Base-by-base conservation (phyloP, 345 rosid genomes). In the Arabidopsis arenosa region DNA sequence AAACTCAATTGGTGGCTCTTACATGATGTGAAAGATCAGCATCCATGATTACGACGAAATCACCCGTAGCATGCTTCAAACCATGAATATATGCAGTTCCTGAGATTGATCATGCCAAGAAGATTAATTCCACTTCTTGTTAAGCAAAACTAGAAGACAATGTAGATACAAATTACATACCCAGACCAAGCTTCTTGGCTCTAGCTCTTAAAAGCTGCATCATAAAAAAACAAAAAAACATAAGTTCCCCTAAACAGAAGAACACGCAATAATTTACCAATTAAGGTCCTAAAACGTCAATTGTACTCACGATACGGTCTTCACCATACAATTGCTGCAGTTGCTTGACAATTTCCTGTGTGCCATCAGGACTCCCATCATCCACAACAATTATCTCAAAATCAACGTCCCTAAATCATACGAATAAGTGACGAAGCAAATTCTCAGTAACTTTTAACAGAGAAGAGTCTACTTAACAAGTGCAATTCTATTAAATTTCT, bases 1-100 rank as follows among this genome's bases (percentile, higher is more conserved):
- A 52, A 73, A 6, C 15, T n/a, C 2, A 62, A 39, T 13, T 15
- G 36, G 3, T 36, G 53, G 35, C 23, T 72, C 96, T 89, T 85
- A 90, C 99, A 85, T 95, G 99, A 84, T 95, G 99, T 35, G 99
- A 95, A 45, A 95, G 84, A 88, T 93, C 99, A 76, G 99, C 99
- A 84, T 89, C 99, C 98, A 95, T 93, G 69, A 95, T 93, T 15
- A 95, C 94, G 33, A 95, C 88, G 72, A 93, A 93, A 76, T 89
- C 90, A 15, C 99, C 99, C 2, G 97, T 81, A 5, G 92, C 98
- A 86, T 95, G 92, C 80, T 88, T 90, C 85, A 95, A 78, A 55
- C 99, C 98, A 80, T 93, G 94, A 53, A 86, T 43, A 57, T 95
- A 95, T 62, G 99, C 97, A 51, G 98, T 95, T 56, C 99, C 97